Base-by-base conservation (phyloP, 257 asterid genomes). In the Nicotiana undulata region DNA sequence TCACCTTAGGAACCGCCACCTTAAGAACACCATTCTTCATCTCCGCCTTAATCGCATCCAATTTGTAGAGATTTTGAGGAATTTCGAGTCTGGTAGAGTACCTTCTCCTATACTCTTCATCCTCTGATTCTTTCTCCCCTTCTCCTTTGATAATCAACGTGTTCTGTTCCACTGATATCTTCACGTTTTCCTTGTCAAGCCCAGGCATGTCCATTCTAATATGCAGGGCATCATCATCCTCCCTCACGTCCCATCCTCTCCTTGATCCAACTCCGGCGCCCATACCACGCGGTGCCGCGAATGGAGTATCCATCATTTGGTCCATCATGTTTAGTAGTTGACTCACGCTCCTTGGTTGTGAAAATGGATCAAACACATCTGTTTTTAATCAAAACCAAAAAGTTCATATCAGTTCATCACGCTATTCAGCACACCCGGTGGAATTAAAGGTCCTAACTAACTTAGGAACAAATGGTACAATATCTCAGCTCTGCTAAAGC, bases 291-390 rank as follows among this genome's bases (percentile, higher is more conserved):
- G 63, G 26, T 4, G 80, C 37, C 1, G 22, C 9, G 2, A 85
- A 75, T 2, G 91, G 90, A 40, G 77, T 52, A 8, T 85, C 96
- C 87, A 81, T 80, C 22, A 93, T 18, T 4, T 86, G 94, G 61
- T 93, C 98, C 97, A 93, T 86, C 90, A 87, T 64, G 91, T 90
- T 93, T 83, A 92, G 83, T 34, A 95, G 81, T 31, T 95, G 98
- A 82, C 84, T 88, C 6, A 95, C 86, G 79, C 89, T 89, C 85
- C 98, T 87, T 53, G 92, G 79, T 0, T 92, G 82, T 5, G 90
- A 83, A 11, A 95, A 88, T 1, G 98, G 95, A 81, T 91, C 93
- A 8, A 90, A 80, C 37, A 79, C 82, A 76, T 90, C 98, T 93
- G 86, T 81, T 5, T 17, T 31, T 4, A 63, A 40, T 18, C 28